phyloP scores from a whole-genome alignment of 202 grass and related monocot species.

The Setaria viridis region DNA sequence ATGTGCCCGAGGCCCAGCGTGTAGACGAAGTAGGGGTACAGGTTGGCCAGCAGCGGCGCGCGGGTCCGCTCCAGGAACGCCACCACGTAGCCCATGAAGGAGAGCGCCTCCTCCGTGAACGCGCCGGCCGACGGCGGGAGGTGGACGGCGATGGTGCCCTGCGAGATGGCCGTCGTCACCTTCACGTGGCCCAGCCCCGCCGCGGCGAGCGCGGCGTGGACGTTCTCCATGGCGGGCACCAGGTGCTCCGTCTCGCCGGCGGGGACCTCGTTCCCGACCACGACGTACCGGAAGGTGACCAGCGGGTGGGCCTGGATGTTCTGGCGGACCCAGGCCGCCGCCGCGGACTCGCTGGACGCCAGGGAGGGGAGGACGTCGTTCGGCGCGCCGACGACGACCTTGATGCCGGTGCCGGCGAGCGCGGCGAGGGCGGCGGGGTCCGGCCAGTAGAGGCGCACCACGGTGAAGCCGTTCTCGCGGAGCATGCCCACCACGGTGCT shows the following conservation, averaged over 20 bases:
- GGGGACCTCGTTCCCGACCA: constrained; percentile 66
- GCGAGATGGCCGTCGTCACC: constrained; percentile 64
- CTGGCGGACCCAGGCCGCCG: constrained; percentile 49
- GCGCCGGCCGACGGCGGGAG: constrained; percentile 55
- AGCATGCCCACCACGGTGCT: constrained; percentile 55
- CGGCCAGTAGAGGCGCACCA: constrained; percentile 60
- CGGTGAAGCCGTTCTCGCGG: constrained; percentile 41
- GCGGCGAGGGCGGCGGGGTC: constrained; percentile 37
- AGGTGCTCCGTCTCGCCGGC: constrained; percentile 29
- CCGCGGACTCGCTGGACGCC: constrained; percentile 36
- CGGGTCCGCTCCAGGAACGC: constrained; percentile 51
- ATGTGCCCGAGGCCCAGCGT: constrained; percentile 8
- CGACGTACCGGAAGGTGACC: constrained; percentile 60
- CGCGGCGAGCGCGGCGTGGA: constrained; percentile 41
- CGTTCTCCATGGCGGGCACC: constrained; percentile 80
- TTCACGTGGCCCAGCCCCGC: constrained; percentile 51
- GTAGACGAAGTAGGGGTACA: constrained; percentile 73
- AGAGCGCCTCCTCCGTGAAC: constrained; percentile 43
- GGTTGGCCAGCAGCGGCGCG: constrained; percentile 71
- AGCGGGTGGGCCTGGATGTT: constrained; percentile 54
- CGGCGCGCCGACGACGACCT: constrained; percentile 54
- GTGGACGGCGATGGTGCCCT: constrained; percentile 45
- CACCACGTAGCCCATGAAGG: constrained; percentile 58
- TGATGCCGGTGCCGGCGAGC: constrained; percentile 51
- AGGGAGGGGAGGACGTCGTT: constrained; percentile 49